Base-by-base conservation (phyloP, 169 alveolate genomes). In the Neospora caninum region DNA sequence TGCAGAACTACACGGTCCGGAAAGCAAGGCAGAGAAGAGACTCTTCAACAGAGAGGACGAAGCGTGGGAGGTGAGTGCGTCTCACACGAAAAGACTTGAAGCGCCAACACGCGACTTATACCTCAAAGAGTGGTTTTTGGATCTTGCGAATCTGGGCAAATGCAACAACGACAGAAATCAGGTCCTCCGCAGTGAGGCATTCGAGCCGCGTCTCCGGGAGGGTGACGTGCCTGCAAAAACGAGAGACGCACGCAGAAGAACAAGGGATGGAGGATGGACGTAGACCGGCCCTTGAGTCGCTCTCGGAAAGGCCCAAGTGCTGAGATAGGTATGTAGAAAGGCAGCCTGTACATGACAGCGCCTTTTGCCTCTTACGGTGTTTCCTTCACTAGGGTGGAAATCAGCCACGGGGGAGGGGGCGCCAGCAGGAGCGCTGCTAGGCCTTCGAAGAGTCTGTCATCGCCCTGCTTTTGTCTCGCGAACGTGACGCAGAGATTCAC, bases 401-500 rank as follows among this genome's bases (percentile, higher is more conserved):
- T 64, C 34, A 41, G 58, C 89, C 67, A 42, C 64, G 69, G 25
- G 18, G 89, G 89, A 38, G 89, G 89, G 25, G 16, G 69, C 31
- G 89, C 31, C 9, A 82, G 64, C 67, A 82, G 58, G 69, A 82
- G 67, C 38, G 22, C 38, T 22, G 67, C 89, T 22, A 82, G 10
- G 27, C 89, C 9, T 27, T 31, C 38, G 64, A 82, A 82, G 36
- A 82, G 89, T 31, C 41, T 36, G 13, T 39, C 69, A 36, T 82
- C 89, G n/a, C 69, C 67, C 67, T 20, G 69, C 10, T 36, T 38
- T 34, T 82, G 89, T 22, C 89, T 39, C 38, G 89, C 89, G 67
- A 82, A 82, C 10, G 64, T 42, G 69, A 82, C 67, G 89, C 89
- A 82, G 22, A 82, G 89, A 31, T 82, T 82, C 18, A 82, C 89